Percentiles rank a stretch among this genome's conserved stretches.
Conservation (phyloP, 2,329 filamentous ascomycete genomes). For the Sphaerulina vaccinii region DNA sequence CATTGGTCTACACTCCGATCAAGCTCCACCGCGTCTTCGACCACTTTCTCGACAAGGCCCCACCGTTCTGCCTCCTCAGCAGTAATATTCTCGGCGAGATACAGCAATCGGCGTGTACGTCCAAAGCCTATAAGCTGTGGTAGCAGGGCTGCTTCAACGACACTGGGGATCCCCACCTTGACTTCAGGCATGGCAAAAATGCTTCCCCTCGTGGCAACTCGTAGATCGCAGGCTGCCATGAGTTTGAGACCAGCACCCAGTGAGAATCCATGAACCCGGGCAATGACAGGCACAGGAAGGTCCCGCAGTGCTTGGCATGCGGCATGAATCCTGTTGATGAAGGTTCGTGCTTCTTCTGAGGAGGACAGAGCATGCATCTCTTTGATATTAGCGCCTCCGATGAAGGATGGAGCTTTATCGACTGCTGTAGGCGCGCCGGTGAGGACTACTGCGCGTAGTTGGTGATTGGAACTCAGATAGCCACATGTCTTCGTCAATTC, state of each 20-base stretch:
- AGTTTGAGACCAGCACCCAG: slow-evolving; percentile 42
- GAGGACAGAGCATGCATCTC: slow-evolving; percentile 31
- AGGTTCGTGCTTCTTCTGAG: slow-evolving; percentile 34
- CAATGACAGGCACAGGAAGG: slow-evolving; percentile 42
- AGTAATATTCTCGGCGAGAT: slow-evolving; percentile 39
- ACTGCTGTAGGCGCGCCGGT: slow-evolving; percentile 23
- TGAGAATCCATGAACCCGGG: slow-evolving; percentile 39
- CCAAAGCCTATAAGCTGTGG: slow-evolving; percentile 42
- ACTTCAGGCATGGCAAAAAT: slow-evolving; percentile 45
- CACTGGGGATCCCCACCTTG: slow-evolving; percentile 40
- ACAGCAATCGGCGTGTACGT: slow-evolving; percentile 38
- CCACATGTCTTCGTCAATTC: slow-evolving; percentile 23
- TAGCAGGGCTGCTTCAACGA: slow-evolving; percentile 42
- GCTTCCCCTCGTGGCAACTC: slow-evolving; percentile 36
- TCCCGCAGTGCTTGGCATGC: slow-evolving; percentile 39
- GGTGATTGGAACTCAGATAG: slow-evolving; percentile 12
- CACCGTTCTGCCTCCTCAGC: slow-evolving; percentile 37
- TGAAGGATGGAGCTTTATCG: slow-evolving; percentile 32
- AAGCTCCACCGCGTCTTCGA: slow-evolving; percentile 30
- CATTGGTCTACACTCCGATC: slow-evolving; percentile 38
- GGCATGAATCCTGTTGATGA: slow-evolving; percentile 39
- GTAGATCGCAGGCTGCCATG: slow-evolving; percentile 40
- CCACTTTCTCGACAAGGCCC: slow-evolving; percentile 41
- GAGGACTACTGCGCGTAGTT: slow-evolving; percentile 31
- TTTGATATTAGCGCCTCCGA: slow-evolving; percentile 34